Evolutionary conservation across 1,139 yeast genomes (phyloP).

Genomic region (Hemisphaericaspora subhashii): DNA sequence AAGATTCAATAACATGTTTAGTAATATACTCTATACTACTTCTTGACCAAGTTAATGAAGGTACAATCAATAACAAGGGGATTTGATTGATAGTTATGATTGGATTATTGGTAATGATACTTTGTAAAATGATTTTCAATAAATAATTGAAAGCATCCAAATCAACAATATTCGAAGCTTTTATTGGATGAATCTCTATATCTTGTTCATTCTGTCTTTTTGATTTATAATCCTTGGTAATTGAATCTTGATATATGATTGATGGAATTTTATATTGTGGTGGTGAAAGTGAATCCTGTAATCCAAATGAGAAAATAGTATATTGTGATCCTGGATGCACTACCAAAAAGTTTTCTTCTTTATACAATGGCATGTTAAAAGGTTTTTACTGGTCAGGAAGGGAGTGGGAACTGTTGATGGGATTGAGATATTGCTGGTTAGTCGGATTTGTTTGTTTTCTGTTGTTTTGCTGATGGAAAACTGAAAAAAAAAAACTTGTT

Average conservation of each 20-base stretch:
- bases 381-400: too few species aligned
- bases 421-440: neutral
- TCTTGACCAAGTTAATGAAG: constrained; percentile 71
- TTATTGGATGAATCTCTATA: constrained; percentile 60
- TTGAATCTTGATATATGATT: constrained; percentile 58
- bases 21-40: constrained; percentile 66
- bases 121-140: constrained; percentile 57
- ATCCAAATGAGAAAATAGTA: constrained; percentile 78
- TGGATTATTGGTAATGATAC: constrained; percentile 53
- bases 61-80: constrained; percentile 55
- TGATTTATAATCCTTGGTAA: constrained; percentile 42
- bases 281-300: constrained; percentile 75
- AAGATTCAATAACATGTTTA: constrained; percentile 70
- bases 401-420: too few species aligned
- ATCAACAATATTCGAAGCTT: constrained; percentile 61
- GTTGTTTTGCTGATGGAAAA: neutral
- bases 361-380: constrained; percentile 63
- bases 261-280: constrained; percentile 79
- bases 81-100: constrained; percentile 48
- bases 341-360: constrained; percentile 61
- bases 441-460: neutral
- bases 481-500: constrained; percentile 1
- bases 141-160: constrained; percentile 71
- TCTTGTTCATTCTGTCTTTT: constrained; percentile 25
- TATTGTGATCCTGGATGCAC: constrained; percentile 79